Evolutionary conservation across 148 eudicot species (phyloP).

Genomic region (Spergularia marina): DNA sequence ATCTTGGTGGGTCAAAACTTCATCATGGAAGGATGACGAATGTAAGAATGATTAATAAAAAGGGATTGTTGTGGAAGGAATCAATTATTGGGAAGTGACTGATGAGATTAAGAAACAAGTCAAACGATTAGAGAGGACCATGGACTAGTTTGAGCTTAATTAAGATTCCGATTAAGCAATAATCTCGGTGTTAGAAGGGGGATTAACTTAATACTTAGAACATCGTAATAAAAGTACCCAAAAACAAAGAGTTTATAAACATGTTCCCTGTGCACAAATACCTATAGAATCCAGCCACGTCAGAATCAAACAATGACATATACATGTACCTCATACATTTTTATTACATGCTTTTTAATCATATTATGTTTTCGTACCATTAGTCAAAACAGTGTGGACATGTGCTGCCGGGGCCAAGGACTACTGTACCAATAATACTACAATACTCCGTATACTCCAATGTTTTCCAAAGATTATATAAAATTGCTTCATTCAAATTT

Average conservation of each 20-base stretch:
- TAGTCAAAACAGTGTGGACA: slow-evolving; percentile 40
- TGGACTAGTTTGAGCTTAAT: slow-evolving; percentile 16
- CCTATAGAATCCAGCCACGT: slow-evolving; percentile 33
- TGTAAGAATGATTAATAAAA: slow-evolving; percentile 19
- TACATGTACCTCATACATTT: slow-evolving; percentile 14
- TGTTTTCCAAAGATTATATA: too few species aligned
- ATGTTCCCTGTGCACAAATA: slow-evolving; percentile 30
- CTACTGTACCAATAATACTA: slow-evolving; percentile 18
- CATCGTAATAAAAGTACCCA: slow-evolving; percentile 12
- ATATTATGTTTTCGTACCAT: slow-evolving; percentile 9
- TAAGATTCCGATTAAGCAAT: slow-evolving; percentile 27
- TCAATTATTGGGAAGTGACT: slow-evolving; percentile 20
- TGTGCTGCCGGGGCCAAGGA: slow-evolving; percentile 28
- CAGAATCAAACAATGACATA: slow-evolving; percentile 15
- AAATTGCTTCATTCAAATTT: too few species aligned
- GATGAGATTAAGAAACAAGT: slow-evolving; percentile 26
- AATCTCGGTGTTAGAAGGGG: slow-evolving; percentile 16
- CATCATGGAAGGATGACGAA: not conserved
- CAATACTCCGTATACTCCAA: not conserved
- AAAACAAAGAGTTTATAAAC: slow-evolving; percentile 5
- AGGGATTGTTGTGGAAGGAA: not conserved
- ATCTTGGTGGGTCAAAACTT: slow-evolving; percentile 26
- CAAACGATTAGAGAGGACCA: slow-evolving; percentile 27
- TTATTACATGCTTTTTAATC: not conserved
- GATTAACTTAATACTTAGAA: slow-evolving; percentile 1